These are phyloP conservation scores for Chrysoporthe cubensis DNA, from an alignment of 2,329 filamentous ascomycete genomes.

Conservation along the genomic window DNA sequence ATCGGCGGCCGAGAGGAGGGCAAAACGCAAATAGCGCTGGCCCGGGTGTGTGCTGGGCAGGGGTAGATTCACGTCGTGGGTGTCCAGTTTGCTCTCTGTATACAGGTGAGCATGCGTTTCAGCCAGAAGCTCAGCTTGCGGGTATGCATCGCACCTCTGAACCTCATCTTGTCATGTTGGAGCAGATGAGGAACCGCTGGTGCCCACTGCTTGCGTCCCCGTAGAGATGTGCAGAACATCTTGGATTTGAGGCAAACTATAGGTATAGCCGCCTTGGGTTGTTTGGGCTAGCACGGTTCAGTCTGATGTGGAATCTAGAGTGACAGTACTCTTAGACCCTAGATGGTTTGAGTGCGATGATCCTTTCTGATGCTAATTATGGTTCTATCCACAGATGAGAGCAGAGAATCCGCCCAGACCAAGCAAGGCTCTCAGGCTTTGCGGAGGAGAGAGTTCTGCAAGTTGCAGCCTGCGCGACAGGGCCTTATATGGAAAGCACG, in stretches of 20 bases:
- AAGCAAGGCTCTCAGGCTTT: background rate
- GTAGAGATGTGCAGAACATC: constrained; percentile 47
- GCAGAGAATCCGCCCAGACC: background rate
- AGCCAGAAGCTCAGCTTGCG: background rate
- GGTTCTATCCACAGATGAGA: background rate
- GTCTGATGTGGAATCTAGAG: background rate
- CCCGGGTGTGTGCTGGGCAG: constrained; percentile 31
- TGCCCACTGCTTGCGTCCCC: constrained; percentile 43
- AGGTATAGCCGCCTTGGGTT: background rate
- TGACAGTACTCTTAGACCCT: background rate
- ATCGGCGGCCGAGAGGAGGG: constrained; percentile 47
- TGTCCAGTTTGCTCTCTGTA: constrained; percentile 46
- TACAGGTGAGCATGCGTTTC: constrained; percentile 13
- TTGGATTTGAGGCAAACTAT: background rate
- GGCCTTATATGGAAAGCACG: constrained; percentile 10
- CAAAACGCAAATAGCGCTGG: constrained; percentile 39
- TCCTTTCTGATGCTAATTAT: background rate
- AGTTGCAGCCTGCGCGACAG: background rate
- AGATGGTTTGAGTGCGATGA: background rate
- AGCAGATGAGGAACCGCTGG: constrained; percentile 37
- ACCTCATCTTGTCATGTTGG: constrained; percentile 28
- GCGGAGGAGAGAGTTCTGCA: background rate
- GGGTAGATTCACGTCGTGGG: constrained; percentile 51
- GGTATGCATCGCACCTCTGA: constrained; percentile 31
- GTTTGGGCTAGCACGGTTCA: no score